A percentile compares a stretch with the other conserved stretches of the same genome.
Conservation (phyloP, 2,329 filamentous ascomycete species). For the Pseudonectria buxi region DNA sequence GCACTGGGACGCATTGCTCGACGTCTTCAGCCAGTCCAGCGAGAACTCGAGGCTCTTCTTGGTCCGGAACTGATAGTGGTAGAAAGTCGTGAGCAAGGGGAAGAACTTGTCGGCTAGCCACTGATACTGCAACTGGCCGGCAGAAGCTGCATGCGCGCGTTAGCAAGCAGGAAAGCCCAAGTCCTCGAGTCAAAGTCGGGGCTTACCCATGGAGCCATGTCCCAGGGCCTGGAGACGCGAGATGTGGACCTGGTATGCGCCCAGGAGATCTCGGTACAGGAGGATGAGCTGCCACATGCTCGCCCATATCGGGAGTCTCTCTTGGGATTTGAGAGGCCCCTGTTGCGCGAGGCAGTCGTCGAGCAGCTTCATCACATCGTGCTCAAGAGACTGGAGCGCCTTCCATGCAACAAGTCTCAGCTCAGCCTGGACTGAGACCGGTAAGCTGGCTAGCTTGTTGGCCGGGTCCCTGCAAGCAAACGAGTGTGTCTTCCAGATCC, state of each 20-base stretch:
- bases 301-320: constrained; percentile 40
- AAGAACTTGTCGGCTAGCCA: constrained; percentile 29
- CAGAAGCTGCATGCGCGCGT: constrained; percentile 8
- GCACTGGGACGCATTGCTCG: constrained; percentile 20
- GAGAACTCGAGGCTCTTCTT: constrained; percentile 35
- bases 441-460: constrained; percentile 30
- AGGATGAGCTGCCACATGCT: constrained; percentile 44
- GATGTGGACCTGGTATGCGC: constrained; percentile 24
- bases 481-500: constrained; percentile 38
- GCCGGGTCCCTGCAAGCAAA: constrained; percentile 36
- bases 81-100: constrained; percentile 32
- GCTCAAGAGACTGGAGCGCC: constrained; percentile 30
- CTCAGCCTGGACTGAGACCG: constrained; percentile 34
- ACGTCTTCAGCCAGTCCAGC: constrained; percentile 31
- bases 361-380: constrained; percentile 34
- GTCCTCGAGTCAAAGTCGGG: not conserved
- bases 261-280: constrained; percentile 39
- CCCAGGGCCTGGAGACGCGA: constrained; percentile 14
- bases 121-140: constrained; percentile 13
- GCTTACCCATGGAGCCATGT: constrained; percentile 20
- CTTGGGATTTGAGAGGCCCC: constrained; percentile 31
- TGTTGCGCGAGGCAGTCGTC: constrained; percentile 34
- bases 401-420: constrained; percentile 33
- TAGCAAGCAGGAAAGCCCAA: constrained; percentile 4
- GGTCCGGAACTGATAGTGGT: constrained; percentile 35